A percentile compares a stretch with the other conserved stretches of the same genome.
These are phyloP conservation scores for Malassezia brasiliensis DNA, from an alignment of 1,284 basidiomycete genomes.

Conservation along the genomic window DNA sequence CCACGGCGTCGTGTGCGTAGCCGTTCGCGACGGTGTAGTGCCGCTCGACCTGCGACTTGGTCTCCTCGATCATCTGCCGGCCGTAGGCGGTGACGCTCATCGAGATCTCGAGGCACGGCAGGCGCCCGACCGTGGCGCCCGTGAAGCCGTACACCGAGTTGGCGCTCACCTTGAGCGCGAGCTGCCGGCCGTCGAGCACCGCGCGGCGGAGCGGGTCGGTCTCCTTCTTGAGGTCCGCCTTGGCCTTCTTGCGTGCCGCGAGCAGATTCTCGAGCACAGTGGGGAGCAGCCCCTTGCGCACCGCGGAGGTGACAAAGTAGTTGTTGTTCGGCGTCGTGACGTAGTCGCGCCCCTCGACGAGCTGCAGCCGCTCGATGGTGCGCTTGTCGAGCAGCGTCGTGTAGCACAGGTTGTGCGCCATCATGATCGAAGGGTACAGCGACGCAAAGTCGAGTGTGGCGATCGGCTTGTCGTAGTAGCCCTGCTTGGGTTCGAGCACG, in stretches of 20 bases:
- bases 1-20: slow-evolving; percentile 45
- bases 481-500: slow-evolving; percentile 45
- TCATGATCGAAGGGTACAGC: slow-evolving; percentile 48
- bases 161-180: slow-evolving; percentile 47
- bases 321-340: slow-evolving; percentile 47
- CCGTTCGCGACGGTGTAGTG: slow-evolving; percentile 46
- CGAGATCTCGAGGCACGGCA: slow-evolving; percentile 47
- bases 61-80: slow-evolving; percentile 48
- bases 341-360: slow-evolving; percentile 41
- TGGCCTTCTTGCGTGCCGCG: slow-evolving; percentile 43
- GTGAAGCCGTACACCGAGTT: slow-evolving; percentile 49
- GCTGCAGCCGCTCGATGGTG: slow-evolving; percentile 40
- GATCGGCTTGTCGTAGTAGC: slow-evolving; percentile 47
- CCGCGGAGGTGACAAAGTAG: slow-evolving; percentile 37
- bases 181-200: slow-evolving; percentile 45
- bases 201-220: slow-evolving; percentile 46
- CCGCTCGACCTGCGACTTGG: slow-evolving; percentile 38
- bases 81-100: slow-evolving; percentile 48
- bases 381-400: slow-evolving; percentile 44
- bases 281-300: slow-evolving; percentile 43
- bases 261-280: slow-evolving; percentile 43
- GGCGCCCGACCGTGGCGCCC: slow-evolving; percentile 45
- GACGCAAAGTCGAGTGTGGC: slow-evolving; percentile 48
- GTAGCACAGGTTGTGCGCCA: slow-evolving; percentile 48
- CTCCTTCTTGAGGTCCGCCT: slow-evolving; percentile 47